A percentile compares a stretch with the other conserved stretches of the same genome.
phyloP scores from a whole-genome alignment of 257 asterid species.

The Nicotiana knightiana region DNA sequence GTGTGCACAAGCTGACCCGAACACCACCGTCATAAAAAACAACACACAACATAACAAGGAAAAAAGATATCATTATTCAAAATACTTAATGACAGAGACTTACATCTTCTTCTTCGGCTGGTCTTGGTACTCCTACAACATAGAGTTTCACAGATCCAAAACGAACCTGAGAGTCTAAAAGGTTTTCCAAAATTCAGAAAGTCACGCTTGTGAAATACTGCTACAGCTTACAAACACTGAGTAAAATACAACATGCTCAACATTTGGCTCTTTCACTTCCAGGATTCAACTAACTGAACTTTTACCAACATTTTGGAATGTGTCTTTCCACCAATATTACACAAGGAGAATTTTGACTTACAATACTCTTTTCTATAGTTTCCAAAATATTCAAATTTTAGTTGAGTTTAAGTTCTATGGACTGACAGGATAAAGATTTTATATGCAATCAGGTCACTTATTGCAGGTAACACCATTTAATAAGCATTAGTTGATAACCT shows the following conservation, averaged over 20 bases:
- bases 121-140: constrained; percentile 57
- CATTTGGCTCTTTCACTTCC: neutral
- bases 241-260: neutral
- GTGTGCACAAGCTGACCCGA: too few relatives aligned
- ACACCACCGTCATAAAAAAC: too few relatives aligned
- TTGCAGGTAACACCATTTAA: too few relatives aligned
- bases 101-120: constrained; percentile 63
- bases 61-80: neutral
- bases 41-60: neutral
- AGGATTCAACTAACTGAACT: neutral
- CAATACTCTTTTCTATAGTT: neutral
- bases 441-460: too few relatives aligned
- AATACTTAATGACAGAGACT: constrained; percentile 17
- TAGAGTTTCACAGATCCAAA: constrained; percentile 62
- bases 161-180: constrained; percentile 33
- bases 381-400: neutral
- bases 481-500: too few relatives aligned
- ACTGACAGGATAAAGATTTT: too few relatives aligned
- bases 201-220: neutral
- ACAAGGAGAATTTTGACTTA: neutral
- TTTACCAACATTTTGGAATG: neutral
- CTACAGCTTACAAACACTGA: too few relatives aligned
- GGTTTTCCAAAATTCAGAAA: neutral
- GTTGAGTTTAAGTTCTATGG: too few relatives aligned
- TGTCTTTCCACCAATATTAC: neutral